Base-by-base conservation (phyloP, 208 protist genomes). In the Leishmania arabica region DNA sequence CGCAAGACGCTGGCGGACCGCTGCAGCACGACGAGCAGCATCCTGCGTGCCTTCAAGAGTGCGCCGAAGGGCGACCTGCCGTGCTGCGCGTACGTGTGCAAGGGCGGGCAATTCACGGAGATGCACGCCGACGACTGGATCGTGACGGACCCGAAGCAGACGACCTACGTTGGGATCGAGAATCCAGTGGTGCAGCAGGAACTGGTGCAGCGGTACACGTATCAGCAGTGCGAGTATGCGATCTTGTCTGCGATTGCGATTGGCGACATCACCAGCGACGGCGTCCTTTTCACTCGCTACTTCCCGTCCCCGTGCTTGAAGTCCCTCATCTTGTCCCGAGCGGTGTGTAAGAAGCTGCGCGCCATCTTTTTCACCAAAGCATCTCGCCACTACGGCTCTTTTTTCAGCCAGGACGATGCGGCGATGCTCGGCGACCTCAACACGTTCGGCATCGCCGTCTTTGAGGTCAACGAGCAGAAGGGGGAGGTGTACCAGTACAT, bases 271-370 rank as follows among this genome's bases (percentile, higher is more conserved):
- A 95, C 90, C 27, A 97, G 93, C 84, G 93, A 98, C 69, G 96
- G 96, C 74, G 94, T 98, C 42, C 88, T 98, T 34, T 79, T 98
- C 79, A 95, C 93, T 31, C 91, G 95, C 70, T 98, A 98, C 85
- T 97, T 98, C 79, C 94, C 95, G 34, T 97, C 95, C 5, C 96
- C 96, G 66, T 93, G 91, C 87, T 90, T 98, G 56, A 98, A 98
- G 88, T 95, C 92, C 1, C 86, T 98, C 70, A 88, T 98, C 77
- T 86, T 98, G 11, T 98, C 94, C 31, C 91, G 94, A 42, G 85
- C 86, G 11, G 95, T 98, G 49, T 84, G 89, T 53, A 92, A 93
- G 77, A 94, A 94, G 79, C 81, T 98, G 65, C 91, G 93, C 17
- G 93, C 93, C 37, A 94, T 98, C 62, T 97, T 93, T 84, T 98